A percentile compares a stretch with the other conserved stretches of the same genome.
phyloP scores from a whole-genome alignment of 2,329 filamentous ascomycete species.

The Colletotrichum endophyticum region DNA sequence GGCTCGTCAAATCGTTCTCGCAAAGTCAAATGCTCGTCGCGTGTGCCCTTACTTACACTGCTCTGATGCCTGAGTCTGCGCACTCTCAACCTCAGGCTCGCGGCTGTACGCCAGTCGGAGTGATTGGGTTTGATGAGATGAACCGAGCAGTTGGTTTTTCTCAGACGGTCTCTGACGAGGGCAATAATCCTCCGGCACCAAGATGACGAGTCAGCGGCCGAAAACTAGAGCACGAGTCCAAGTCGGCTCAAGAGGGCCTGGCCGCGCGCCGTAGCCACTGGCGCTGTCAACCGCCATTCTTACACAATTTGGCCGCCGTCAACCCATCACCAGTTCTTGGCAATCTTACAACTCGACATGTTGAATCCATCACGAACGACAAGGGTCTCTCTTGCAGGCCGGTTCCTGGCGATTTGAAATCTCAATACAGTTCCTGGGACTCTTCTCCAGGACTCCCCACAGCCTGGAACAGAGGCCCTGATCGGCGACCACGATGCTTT shows the following conservation, averaged over 20 bases:
- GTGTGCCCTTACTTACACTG: neutral
- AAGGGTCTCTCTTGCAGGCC: neutral
- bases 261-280: neutral
- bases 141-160: neutral
- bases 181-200: neutral
- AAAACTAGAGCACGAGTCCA: neutral
- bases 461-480: conserved; percentile 11
- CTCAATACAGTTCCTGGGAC: neutral
- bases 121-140: conserved; percentile 18
- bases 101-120: neutral
- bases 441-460: neutral
- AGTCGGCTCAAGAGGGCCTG: neutral
- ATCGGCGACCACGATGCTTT: conserved; percentile 4
- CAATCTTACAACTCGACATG: neutral
- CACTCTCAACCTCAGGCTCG: neutral
- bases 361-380: neutral
- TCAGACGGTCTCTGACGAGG: neutral
- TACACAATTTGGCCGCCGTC: neutral
- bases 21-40: conserved; percentile 2
- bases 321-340: neutral
- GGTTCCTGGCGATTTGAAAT: neutral
- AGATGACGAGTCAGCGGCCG: conserved; percentile 9
- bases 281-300: neutral
- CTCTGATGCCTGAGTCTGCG: neutral
- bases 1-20: conserved; percentile 12